These are phyloP conservation scores for Leccinum arenicola DNA, from an alignment of 768 basidiomycete genomes.

Conservation along the genomic window DNA sequence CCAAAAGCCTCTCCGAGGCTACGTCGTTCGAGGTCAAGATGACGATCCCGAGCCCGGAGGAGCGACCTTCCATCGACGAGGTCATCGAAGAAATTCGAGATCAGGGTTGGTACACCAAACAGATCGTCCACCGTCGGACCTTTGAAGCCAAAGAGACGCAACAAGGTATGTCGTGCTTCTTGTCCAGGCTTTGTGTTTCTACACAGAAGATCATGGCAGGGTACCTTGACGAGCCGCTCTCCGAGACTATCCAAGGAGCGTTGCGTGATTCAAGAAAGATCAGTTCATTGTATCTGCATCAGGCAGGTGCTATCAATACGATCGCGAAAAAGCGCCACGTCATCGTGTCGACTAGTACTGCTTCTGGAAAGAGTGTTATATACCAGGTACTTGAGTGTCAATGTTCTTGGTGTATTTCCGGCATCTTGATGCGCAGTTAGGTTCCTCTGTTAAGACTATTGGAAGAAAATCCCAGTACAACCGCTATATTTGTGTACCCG, in stretches of 20 bases:
- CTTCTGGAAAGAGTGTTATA: slow-evolving; percentile 85
- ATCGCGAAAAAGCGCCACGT: slow-evolving; percentile 61
- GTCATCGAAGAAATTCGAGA: slow-evolving; percentile 57
- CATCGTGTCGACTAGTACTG: slow-evolving; percentile 87
- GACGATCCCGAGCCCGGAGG: slow-evolving; percentile 39
- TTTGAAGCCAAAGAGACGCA: slow-evolving; percentile 51
- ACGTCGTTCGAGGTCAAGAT: slow-evolving; percentile 7
- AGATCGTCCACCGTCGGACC: slow-evolving; percentile 59
- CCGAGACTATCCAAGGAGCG: slow-evolving; percentile 52
- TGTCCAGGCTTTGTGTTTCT: background rate
- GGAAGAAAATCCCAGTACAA: slow-evolving; percentile 57
- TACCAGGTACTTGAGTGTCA: slow-evolving; percentile 61
- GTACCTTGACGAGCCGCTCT: slow-evolving; percentile 53
- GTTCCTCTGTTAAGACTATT: slow-evolving; percentile 68
- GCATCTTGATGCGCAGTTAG: slow-evolving; percentile 33
- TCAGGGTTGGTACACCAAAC: slow-evolving; percentile 65
- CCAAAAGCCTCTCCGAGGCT: background rate
- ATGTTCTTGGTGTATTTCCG: background rate
- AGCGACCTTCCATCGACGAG: slow-evolving; percentile 55
- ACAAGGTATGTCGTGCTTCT: slow-evolving; percentile 38
- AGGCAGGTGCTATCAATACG: slow-evolving; percentile 68
- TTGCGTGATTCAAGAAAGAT: slow-evolving; percentile 60
- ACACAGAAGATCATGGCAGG: slow-evolving; percentile 32
- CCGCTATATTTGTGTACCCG: slow-evolving; percentile 84
- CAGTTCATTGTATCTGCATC: slow-evolving; percentile 60